Percentiles rank a stretch among this genome's conserved stretches.
Evolutionary conservation across 2,329 filamentous ascomycete genomes (phyloP).

Genomic region (Tolypocladium tundrense): DNA sequence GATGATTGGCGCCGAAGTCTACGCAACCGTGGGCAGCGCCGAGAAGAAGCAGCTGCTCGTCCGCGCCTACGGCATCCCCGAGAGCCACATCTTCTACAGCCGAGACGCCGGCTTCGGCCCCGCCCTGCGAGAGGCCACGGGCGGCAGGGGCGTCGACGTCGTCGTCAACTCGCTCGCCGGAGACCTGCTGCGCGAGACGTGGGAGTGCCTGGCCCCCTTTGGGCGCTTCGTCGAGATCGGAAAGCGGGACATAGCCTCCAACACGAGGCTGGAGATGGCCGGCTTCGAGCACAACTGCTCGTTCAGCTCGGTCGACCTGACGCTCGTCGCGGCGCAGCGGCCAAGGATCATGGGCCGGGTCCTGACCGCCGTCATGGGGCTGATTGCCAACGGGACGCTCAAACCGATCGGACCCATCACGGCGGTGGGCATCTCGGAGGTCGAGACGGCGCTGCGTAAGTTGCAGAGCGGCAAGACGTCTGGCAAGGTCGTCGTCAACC

Average conservation of each 20-base stretch:
- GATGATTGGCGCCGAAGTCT: conserved; percentile 28
- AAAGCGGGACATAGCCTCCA: conserved; percentile 24
- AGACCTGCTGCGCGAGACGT: conserved; percentile 29
- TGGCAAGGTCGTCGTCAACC: conserved; percentile 36
- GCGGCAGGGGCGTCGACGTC: conserved; percentile 54
- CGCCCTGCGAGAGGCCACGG: conserved; percentile 12
- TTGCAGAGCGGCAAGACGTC: conserved; percentile 23
- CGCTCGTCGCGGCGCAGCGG: conserved; percentile 29
- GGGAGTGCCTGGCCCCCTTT: conserved; percentile 31
- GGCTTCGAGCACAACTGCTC: conserved; percentile 36
- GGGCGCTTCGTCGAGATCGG: conserved; percentile 37
- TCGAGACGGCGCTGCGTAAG: conserved; percentile 25
- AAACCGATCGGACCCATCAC: conserved; percentile 25
- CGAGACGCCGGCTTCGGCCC: conserved; percentile 13
- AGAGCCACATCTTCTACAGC: conserved; percentile 18
- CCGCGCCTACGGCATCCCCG: conserved; percentile 23
- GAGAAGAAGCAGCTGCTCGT: conserved; percentile 27
- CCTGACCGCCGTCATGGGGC: conserved; percentile 23
- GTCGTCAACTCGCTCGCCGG: conserved; percentile 46
- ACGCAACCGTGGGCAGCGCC: conserved; percentile 27
- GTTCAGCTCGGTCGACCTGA: conserved; percentile 35
- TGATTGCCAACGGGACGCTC: conserved; percentile 23
- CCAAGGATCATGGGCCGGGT: conserved; percentile 29
- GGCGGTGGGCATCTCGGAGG: conserved; percentile 24
- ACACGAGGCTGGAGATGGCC: conserved; percentile 35